These are phyloP conservation scores for Agaricales sp. DNA, from an alignment of 1,284 basidiomycete species.

Conservation along the genomic window DNA sequence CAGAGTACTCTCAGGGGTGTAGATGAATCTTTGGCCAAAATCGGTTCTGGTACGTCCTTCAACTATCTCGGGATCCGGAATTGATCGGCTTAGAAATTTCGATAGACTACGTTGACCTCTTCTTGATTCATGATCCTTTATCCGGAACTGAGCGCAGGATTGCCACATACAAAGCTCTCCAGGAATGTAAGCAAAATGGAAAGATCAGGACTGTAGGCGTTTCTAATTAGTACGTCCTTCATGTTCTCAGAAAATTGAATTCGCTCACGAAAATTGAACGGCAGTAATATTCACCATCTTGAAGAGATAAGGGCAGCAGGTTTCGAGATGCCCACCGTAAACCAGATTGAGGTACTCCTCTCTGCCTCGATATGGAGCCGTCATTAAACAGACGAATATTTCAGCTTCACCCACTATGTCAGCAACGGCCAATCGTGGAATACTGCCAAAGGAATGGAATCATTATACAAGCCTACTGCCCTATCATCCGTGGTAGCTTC, in stretches of 20 bases:
- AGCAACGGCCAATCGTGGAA: constrained; percentile 36
- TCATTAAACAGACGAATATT: neutral
- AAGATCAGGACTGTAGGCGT: constrained; percentile 49
- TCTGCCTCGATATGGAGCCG: neutral
- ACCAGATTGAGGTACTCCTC: constrained; percentile 35
- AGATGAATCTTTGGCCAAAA: constrained; percentile 27
- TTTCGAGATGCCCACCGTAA: constrained; percentile 33
- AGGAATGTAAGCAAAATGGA: constrained; percentile 35
- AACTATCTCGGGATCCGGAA: constrained; percentile 23
- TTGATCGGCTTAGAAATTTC: constrained; percentile 14
- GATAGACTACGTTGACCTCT: constrained; percentile 46
- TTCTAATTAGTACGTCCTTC: constrained; percentile 44
- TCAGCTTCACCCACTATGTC: constrained; percentile 45
- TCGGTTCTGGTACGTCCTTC: too few species aligned
- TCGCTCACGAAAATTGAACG: neutral
- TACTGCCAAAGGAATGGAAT: constrained; percentile 39
- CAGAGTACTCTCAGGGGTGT: constrained; percentile 24
- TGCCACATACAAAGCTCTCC: constrained; percentile 32
- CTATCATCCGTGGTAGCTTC: constrained; percentile 32
- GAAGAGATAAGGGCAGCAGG: constrained; percentile 29
- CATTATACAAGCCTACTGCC: constrained; percentile 40
- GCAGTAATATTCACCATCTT: constrained; percentile 34
- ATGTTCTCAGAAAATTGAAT: neutral
- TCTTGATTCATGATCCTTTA: constrained; percentile 46
- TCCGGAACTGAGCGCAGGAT: constrained; percentile 32